Conservation (phyloP, 164 flowering plant genomes). For the Vitis amurensis region DNA sequence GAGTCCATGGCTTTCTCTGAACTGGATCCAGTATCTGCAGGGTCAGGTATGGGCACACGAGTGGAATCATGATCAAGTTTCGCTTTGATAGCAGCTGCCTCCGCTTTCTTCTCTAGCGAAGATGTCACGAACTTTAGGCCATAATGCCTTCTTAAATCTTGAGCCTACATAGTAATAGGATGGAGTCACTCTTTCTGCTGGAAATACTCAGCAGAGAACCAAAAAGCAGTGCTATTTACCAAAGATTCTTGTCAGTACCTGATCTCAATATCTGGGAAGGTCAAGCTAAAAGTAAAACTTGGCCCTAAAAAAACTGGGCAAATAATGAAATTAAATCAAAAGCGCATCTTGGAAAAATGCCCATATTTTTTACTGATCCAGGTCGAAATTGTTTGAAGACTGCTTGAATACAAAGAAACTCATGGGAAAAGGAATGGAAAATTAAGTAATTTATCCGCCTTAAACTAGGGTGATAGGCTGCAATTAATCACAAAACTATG, state of each 20-base stretch:
- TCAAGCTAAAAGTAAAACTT: not conserved
- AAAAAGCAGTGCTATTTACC: too few relatives aligned
- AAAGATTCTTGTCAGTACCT: too few relatives aligned
- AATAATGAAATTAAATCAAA: too few relatives aligned
- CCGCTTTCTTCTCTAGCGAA: constrained; percentile 81
- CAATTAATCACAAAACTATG: too few relatives aligned
- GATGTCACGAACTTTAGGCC: constrained; percentile 74
- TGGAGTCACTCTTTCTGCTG: not conserved
- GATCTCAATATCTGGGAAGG: not conserved
- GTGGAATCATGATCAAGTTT: constrained; percentile 50
- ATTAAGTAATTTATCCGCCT: too few relatives aligned
- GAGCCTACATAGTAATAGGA: constrained; percentile 34
- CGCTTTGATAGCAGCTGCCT: constrained; percentile 48
- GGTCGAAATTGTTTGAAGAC: too few relatives aligned
- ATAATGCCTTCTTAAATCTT: constrained; percentile 51
- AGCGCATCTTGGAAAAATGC: too few relatives aligned
- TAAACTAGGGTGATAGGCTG: too few relatives aligned
- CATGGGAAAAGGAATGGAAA: too few relatives aligned
- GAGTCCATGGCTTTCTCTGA: constrained; percentile 7
- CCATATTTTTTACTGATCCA: too few relatives aligned
- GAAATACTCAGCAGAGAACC: not conserved
- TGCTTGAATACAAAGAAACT: too few relatives aligned
- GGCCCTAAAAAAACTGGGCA: too few relatives aligned
- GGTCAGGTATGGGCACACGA: constrained; percentile 18
- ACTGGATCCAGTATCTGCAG: constrained; percentile 6